Percentiles rank a stretch among this genome's conserved stretches.
Evolutionary conservation across 2,329 filamentous ascomycete species (phyloP).

Genomic region (Piedraia hortae): DNA sequence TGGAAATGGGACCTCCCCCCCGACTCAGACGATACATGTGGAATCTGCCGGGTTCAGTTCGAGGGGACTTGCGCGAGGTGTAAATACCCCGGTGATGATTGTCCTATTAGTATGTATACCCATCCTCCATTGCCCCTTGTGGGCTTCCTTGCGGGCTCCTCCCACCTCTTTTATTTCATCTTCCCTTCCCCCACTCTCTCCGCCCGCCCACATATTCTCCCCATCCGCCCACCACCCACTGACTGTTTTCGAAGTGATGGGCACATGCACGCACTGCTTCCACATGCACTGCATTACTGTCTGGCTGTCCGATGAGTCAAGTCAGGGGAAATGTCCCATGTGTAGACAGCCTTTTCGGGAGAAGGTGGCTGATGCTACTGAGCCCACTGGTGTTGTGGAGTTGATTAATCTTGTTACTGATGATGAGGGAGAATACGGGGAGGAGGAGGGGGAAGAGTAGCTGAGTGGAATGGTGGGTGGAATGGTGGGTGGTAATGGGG

Average conservation of each 20-base stretch:
- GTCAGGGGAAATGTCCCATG: slow-evolving; percentile 90
- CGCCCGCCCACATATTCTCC: too few relatives aligned
- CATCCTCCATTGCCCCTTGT: slow-evolving; percentile 1
- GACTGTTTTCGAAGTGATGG: slow-evolving; percentile 41
- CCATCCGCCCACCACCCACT: too few relatives aligned
- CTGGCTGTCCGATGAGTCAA: slow-evolving; percentile 87
- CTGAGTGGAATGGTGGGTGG: too few relatives aligned
- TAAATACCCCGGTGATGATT: slow-evolving; percentile 93
- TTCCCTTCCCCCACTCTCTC: too few relatives aligned
- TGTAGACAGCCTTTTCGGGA: slow-evolving; percentile 44
- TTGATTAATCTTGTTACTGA: too few relatives aligned
- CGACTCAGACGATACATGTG: slow-evolving; percentile 60
- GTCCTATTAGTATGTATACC: slow-evolving; percentile 47
- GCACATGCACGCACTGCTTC: slow-evolving; percentile 91
- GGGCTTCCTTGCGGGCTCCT: too few relatives aligned
- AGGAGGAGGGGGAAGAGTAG: too few relatives aligned
- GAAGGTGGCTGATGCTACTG: slow-evolving; percentile 11
- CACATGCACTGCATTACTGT: slow-evolving; percentile 95
- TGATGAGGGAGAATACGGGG: too few relatives aligned
- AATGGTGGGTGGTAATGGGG: too few relatives aligned
- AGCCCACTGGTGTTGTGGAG: too few relatives aligned
- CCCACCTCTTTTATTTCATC: too few relatives aligned
- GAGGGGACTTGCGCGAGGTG: slow-evolving; percentile 94
- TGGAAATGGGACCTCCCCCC: slow-evolving; percentile 97
- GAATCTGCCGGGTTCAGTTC: slow-evolving; percentile 94